Percentiles rank a stretch among this genome's conserved stretches.
Conservation (phyloP, 202 grass and related monocot genomes). For the Dendrocalamus latiflorus region DNA sequence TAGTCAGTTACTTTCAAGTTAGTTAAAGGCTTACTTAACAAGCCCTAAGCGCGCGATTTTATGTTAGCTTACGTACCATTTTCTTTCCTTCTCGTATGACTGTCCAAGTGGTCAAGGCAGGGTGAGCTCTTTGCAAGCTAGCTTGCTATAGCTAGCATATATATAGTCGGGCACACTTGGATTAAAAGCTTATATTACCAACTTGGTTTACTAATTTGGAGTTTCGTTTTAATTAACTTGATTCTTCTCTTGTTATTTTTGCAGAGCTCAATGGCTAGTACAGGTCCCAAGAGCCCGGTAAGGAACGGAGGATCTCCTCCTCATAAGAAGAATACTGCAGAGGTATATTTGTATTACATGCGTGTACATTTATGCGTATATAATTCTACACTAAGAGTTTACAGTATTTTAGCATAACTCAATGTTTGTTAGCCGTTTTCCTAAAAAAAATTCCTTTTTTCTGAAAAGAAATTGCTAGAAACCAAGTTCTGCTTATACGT, state of each 20-base stretch:
- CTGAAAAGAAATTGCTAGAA: background rate
- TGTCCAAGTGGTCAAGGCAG: background rate
- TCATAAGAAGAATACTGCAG: conserved; percentile 22
- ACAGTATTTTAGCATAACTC: background rate
- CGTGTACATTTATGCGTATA: background rate
- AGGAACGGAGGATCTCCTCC: conserved; percentile 37
- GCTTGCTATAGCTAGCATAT: background rate
- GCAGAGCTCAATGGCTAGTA: conserved; percentile 21
- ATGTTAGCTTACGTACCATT: conserved; percentile 12
- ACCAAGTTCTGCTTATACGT: background rate
- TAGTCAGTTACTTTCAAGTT: conserved; percentile 33
- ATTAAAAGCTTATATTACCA: background rate
- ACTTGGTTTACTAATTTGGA: background rate
- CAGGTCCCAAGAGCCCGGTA: conserved; percentile 32
- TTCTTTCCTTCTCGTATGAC: background rate
- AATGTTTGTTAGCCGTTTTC: background rate
- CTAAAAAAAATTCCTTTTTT: background rate
- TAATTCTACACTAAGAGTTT: background rate
- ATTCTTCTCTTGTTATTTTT: background rate
- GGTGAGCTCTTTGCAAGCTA: background rate
- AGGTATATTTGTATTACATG: conserved; percentile 11
- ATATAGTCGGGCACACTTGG: background rate
- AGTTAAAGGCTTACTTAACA: conserved; percentile 36
- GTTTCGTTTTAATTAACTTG: background rate
- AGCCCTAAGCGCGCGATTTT: background rate